Conservation (phyloP, 2,329 filamentous ascomycete genomes). For the Ophiostoma pallidulum region DNA sequence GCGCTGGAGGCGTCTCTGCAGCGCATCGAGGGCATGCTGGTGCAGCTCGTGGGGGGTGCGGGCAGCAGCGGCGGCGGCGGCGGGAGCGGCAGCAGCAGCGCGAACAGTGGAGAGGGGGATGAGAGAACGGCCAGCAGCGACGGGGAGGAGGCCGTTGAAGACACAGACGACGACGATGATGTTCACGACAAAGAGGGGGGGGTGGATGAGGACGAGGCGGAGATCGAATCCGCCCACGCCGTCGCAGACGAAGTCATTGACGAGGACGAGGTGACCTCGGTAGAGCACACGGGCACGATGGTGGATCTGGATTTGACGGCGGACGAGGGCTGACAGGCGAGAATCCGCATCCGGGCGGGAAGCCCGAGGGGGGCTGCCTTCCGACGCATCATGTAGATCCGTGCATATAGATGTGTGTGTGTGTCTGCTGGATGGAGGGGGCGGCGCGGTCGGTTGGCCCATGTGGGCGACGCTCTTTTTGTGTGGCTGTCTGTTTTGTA, state of each 20-base stretch:
- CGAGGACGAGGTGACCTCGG: conserved; percentile 7
- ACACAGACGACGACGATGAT: conserved; percentile 32
- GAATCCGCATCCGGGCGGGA: too few species aligned
- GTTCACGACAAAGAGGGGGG: background rate
- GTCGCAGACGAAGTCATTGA: conserved; percentile 14
- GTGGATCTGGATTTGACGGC: conserved; percentile 16
- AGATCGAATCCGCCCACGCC: background rate
- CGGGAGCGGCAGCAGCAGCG: conserved; percentile 39
- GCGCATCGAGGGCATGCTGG: conserved; percentile 26
- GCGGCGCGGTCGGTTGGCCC: too few species aligned
- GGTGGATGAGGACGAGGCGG: background rate
- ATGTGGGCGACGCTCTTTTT: too few species aligned
- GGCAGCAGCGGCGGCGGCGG: background rate
- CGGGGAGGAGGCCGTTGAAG: background rate
- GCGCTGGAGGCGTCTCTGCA: conserved; percentile 41
- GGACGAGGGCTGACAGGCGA: conserved; percentile 8
- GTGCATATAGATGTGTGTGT: too few species aligned
- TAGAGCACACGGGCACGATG: conserved; percentile 17
- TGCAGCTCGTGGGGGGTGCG: conserved; percentile 18
- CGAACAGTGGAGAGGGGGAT: conserved; percentile 19
- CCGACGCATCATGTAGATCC: too few species aligned
- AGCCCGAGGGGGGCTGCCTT: too few species aligned
- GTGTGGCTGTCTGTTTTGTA: too few species aligned
- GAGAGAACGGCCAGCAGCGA: background rate
- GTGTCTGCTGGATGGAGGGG: too few species aligned